Conservation (phyloP, 805 yeast genomes). For the Wickerhamomyces bovis region DNA sequence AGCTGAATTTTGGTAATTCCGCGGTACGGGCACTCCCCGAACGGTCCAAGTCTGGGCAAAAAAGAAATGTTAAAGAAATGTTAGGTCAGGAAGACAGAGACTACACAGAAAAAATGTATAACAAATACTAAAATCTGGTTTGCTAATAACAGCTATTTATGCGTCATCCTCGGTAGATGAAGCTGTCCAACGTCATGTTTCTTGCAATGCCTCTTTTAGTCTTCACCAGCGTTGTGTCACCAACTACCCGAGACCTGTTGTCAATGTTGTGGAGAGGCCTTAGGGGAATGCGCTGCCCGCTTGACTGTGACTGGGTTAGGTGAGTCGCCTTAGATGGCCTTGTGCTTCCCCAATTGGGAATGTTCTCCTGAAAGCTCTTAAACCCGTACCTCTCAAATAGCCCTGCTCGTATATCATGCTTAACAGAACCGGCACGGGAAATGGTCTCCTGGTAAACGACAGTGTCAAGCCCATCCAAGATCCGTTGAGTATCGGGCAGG, state of each 20-base stretch:
- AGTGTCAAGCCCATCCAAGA: not conserved
- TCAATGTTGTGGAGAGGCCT: not conserved
- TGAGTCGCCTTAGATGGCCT: not conserved
- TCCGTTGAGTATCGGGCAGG: not conserved
- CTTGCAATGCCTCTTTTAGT: slow-evolving; percentile 6
- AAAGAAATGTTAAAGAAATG: too few species aligned
- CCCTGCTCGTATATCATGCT: slow-evolving; percentile 2
- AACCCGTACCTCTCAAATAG: slow-evolving; percentile 13
- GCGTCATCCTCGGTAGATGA: slow-evolving; percentile 13
- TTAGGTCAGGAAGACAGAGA: too few species aligned
- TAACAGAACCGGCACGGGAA: not conserved
- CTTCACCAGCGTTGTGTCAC: slow-evolving; percentile 2
- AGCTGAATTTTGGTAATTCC: not conserved
- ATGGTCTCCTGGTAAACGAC: not conserved
- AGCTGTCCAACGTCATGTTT: slow-evolving; percentile 16
- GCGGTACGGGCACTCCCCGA: not conserved
- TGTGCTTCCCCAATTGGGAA: not conserved
- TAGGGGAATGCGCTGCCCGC: not conserved
- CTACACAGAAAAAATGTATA: too few species aligned
- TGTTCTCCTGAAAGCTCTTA: not conserved
- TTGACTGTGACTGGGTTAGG: not conserved
- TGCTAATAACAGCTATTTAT: not conserved
- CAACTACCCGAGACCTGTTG: not conserved
- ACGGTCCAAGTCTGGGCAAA: too few species aligned
- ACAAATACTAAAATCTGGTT: too few species aligned